Evolutionary conservation across 257 asterid species (phyloP), one percentile per base, ranked within the genome.

Genomic region (Solanum acaule): DNA sequence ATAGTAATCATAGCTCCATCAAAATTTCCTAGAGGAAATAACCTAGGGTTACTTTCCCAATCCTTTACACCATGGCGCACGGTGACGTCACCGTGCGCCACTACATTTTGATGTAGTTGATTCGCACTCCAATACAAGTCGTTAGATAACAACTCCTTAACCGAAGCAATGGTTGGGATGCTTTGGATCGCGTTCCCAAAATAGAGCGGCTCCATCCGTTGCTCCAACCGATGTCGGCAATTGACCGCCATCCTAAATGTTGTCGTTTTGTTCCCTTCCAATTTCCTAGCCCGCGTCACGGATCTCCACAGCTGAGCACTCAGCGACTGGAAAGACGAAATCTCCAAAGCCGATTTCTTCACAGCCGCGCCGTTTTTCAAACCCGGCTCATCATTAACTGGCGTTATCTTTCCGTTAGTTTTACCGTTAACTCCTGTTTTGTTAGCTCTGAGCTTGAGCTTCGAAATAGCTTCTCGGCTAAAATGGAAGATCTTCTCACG

Each of bases 1-100:
- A 97, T 95, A 42, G 98, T 97, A 86, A 97, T 93, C 99, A 95
- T 94, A 29, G 99, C 98, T 1, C 99, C 99, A 87, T 96, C 99
- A 46, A 95, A 95, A 78, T 96, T 96, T 14, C 99, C 99, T 3
- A 96, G 89, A 3, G 99, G 98, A 70, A 97, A 97, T 89, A 97
- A 34, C 88, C 98, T 85, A 0, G 99, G 99, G 61, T 93, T 97
- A 68, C 91, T 91, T 86, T 96, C 98, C 99, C 98, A 95, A 10
- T 93, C 99, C 92, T 93, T 93, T 42, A 97, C 93, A 1, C 97
- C 98, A 2, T 91, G 88, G 11, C 97, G 95, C 83, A 96, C 98
- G 0, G 96, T 95, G 6, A 91, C 85, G 5, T 95, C 94, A 20
- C 90, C 94, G 31, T 97, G 98, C 18, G 96, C 94, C 84, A 93